Evolutionary conservation across 1,284 basidiomycete genomes (phyloP), one percentile per base, ranked within the genome.

Genomic region (Dichomitus squalens): DNA sequence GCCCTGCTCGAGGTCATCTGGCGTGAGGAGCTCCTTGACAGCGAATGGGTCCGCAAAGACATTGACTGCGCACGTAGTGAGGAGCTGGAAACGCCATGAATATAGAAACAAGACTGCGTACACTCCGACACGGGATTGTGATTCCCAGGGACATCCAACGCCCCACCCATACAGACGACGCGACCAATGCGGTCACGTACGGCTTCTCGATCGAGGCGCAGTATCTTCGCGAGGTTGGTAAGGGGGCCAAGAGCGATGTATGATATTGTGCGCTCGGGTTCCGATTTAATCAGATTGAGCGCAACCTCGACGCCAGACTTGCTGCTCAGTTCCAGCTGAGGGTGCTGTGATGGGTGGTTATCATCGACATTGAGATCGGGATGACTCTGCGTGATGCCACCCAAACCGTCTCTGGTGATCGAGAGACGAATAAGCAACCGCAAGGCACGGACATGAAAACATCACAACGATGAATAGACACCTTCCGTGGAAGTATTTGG

Each of bases 101-200:
- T 8, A 8, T 7, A 25, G 4, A 52, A 9, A 20, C 20, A 29
- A 6, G 27, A 25, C 3, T 27, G 3, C 77, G 63, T 67, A 89
- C 90, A 93, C 72, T 96, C 95, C 55, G 93, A 89, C 0, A 85
- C 80, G 4, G 93, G 85, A 14, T 81, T 87, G 0, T 90, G 93
- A 69, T 98, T 98, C 2, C 96, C 96, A 0, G 95, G 94, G 18
- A 93, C 92, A 64, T 98, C 95, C 29, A 98, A 74, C 1, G 93
- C 88, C n/a, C 95, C 96, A n/a, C 96, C 96, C 95, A 98, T 98
- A 70, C 88, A 88, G 18, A 96, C 77, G 25, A 98, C 79, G 12
- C 86, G 81, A 16, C 88, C 90, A 36, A 92, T 80, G 33, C 83
- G 84, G 2, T 88, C 77, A 11, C 79, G 77, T 16, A 88, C 72